phyloP scores from a whole-genome alignment of 129 eudicot species.

The Chrysanthemum makinoi region DNA sequence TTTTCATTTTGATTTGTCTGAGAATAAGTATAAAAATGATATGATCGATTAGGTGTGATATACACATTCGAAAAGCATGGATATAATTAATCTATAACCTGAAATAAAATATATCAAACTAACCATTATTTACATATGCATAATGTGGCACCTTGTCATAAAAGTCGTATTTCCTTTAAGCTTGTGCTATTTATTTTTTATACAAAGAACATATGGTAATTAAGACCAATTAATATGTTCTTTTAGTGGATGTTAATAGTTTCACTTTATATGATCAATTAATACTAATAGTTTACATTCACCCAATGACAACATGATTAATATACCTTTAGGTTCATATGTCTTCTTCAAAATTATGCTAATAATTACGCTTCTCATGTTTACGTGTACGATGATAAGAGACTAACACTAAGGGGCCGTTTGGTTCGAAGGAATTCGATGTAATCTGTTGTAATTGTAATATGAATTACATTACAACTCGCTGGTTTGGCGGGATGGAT shows the following conservation, averaged over 20 bases:
- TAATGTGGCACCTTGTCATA: slow-evolving; percentile 23
- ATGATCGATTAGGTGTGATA: too few species aligned
- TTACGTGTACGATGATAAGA: slow-evolving; percentile 13
- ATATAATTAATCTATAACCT: neutral
- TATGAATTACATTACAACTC: too few species aligned
- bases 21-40: too few species aligned
- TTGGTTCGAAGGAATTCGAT: too few species aligned
- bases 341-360: slow-evolving; percentile 44
- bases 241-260: slow-evolving; percentile 36
- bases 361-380: slow-evolving; percentile 30
- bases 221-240: slow-evolving; percentile 39
- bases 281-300: slow-evolving; percentile 28
- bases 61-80: too few species aligned
- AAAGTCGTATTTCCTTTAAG: slow-evolving; percentile 13
- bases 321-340: slow-evolving; percentile 42
- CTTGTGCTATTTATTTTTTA: slow-evolving; percentile 12
- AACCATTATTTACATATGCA: slow-evolving; percentile 17
- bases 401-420: neutral
- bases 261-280: slow-evolving; percentile 28
- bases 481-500: too few species aligned
- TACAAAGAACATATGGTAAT: slow-evolving; percentile 27
- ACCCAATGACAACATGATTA: slow-evolving; percentile 40
- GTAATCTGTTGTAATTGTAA: too few species aligned
- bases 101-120: neutral
- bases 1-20: too few species aligned